Base-by-base conservation (phyloP, 805 yeast genomes). In the Soucietia sequanensis region DNA sequence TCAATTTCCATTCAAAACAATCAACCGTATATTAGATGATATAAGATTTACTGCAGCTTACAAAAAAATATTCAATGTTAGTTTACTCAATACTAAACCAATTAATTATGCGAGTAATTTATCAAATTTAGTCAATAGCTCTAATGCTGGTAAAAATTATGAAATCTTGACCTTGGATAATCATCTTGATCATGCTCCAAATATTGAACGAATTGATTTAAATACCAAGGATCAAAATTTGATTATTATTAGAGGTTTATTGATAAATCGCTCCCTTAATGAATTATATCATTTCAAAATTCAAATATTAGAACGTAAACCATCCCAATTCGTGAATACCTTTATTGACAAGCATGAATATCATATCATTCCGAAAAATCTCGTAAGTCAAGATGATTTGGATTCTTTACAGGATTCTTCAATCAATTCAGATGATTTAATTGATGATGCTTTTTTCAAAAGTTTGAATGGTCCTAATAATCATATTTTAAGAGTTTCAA, bases 1-100 rank as follows among this genome's bases (percentile, higher is more conserved):
- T 12, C 13, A 27, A 12, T 27, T 14, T 18, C 72, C 60, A 3
- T 76, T 77, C 58, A 84, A 84, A 47, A 82, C 91, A 0, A 58
- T 81, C 5, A 84, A 84, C 47, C 63, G 91, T 35, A 64, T 84
- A 14, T 46, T 83, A 15, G 88, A 81, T 52, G 91, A 84, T 48
- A 50, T 84, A 20, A 61, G 73, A 34, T 69, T 54, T 56, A 40
- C 52, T 1, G 32, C 12, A 7, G 25, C 32, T 23, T 6, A 18
- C n/a, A 13, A 23, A 11, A 17, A 17, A 13, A 21, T 10, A 11
- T 9, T 42, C 27, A 32, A n/a, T 37, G 23, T 25, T 33, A 50
- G 58, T 30, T 46, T 67, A 14, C 50, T 67, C 21, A 47, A 46
- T 30, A 30, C 50, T 23, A 50, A 49, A 30, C 67, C 73, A 1